Evolutionary conservation across 139 green algal species (phyloP).

Genomic region (Nannochloris sp.): DNA sequence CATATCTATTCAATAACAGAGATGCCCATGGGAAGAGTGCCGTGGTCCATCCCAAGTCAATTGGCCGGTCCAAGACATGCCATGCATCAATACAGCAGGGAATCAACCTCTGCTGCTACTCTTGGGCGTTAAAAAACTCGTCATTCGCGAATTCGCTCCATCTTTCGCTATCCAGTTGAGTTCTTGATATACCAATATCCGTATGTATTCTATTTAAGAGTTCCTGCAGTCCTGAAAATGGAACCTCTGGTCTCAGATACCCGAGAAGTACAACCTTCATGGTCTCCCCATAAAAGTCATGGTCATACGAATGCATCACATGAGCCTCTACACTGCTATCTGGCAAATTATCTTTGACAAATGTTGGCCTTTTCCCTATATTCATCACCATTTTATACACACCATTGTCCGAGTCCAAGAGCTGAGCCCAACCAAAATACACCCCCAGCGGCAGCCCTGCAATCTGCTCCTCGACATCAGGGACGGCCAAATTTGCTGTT

Average conservation of each 20-base stretch:
- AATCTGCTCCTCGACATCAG: constrained; percentile 41
- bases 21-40: no score
- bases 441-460: constrained; percentile 55
- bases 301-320: constrained; percentile 67
- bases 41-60: no score
- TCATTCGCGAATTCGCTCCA: neutral
- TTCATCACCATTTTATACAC: constrained; percentile 91
- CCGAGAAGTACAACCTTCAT: constrained; percentile 54
- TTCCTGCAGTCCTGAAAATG: constrained; percentile 58
- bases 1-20: neutral
- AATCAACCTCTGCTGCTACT: no score
- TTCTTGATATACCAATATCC: constrained; percentile 54
- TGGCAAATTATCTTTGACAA: constrained; percentile 27
- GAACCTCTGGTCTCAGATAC: constrained; percentile 74
- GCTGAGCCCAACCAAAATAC: constrained; percentile 78
- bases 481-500: constrained; percentile 77
- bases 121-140: neutral
- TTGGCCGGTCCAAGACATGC: neutral
- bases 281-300: constrained; percentile 48
- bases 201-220: constrained; percentile 62
- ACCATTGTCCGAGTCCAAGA: constrained; percentile 34
- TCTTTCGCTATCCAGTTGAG: constrained; percentile 24
- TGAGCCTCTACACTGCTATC: constrained; percentile 63
- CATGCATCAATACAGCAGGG: neutral
- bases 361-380: constrained; percentile 76